Percentiles rank a stretch among this genome's conserved stretches.
These are phyloP conservation scores for Stylosanthes scabra DNA, from an alignment of 331 rosid species.

Conservation along the genomic window DNA sequence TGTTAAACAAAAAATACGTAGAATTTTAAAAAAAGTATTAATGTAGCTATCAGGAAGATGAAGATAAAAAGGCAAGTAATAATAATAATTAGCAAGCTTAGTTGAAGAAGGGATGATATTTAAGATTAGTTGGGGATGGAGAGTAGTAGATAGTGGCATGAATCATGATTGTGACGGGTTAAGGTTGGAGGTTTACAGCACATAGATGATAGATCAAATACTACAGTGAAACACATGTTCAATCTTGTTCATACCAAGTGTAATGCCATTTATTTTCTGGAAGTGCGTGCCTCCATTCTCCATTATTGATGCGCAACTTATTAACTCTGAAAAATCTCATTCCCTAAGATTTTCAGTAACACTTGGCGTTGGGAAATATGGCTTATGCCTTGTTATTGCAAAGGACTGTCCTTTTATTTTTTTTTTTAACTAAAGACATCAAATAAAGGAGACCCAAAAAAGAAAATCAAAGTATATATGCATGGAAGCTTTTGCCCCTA, in stretches of 20 bases:
- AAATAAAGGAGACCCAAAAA: conserved; percentile 11
- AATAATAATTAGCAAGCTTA: not conserved
- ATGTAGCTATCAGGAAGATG: too few species aligned
- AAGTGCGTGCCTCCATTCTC: conserved; percentile 13
- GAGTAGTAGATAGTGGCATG: too few species aligned
- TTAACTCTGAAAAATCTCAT: conserved; percentile 34
- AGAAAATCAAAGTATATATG: conserved; percentile 19
- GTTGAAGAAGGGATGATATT: not conserved
- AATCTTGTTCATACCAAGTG: conserved; percentile 36
- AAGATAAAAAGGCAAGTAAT: too few species aligned
- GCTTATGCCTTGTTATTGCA: conserved; percentile 19
- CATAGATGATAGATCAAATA: not conserved
- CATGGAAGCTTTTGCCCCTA: conserved; percentile 20
- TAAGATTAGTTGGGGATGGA: not conserved
- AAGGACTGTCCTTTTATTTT: conserved; percentile 2
- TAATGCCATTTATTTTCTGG: conserved; percentile 16
- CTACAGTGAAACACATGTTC: conserved; percentile 20
- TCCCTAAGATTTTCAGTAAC: conserved; percentile 46
- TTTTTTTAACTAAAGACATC: conserved; percentile 29
- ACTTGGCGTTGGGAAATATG: conserved; percentile 45
- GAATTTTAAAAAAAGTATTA: too few species aligned
- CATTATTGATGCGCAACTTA: conserved; percentile 36
- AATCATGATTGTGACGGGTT: conserved; percentile 25
- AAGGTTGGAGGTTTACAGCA: conserved; percentile 19
- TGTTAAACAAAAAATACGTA: too few species aligned